Conservation (phyloP, 2,329 filamentous ascomycete genomes). For the Cercospora sp. region DNA sequence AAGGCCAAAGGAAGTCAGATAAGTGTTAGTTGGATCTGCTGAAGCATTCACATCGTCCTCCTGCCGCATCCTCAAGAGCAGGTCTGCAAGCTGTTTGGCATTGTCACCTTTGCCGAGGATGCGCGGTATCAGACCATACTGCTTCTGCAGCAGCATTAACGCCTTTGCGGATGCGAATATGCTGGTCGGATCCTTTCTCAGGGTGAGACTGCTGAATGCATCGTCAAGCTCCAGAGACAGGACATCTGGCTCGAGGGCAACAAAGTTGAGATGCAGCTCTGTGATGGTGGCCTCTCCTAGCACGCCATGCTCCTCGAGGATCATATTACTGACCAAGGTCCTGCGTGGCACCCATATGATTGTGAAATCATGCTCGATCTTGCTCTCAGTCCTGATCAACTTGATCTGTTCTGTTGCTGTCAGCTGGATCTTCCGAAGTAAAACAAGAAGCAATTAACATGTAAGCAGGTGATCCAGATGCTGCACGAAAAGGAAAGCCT, state of each 20-base stretch:
- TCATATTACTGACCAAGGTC: slow-evolving; percentile 84
- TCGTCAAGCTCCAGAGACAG: slow-evolving; percentile 87
- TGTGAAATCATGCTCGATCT: slow-evolving; percentile 91
- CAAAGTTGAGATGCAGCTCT: slow-evolving; percentile 85
- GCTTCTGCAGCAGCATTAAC: slow-evolving; percentile 89
- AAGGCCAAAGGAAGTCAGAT: slow-evolving; percentile 62
- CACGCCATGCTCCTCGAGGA: slow-evolving; percentile 90
- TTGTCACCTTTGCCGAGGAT: slow-evolving; percentile 96
- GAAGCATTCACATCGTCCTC: slow-evolving; percentile 67
- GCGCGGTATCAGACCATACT: slow-evolving; percentile 88
- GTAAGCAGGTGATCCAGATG: slow-evolving; percentile 50
- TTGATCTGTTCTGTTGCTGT: slow-evolving; percentile 76
- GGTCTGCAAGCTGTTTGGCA: slow-evolving; percentile 81
- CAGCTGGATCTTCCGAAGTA: slow-evolving; percentile 4
- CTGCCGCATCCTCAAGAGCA: slow-evolving; percentile 86
- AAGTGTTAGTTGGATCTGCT: slow-evolving; percentile 45
- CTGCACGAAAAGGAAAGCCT: slow-evolving; percentile 28
- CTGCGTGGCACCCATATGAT: slow-evolving; percentile 95
- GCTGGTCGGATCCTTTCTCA: slow-evolving; percentile 88
- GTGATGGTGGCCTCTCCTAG: slow-evolving; percentile 87
- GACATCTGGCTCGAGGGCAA: slow-evolving; percentile 87
- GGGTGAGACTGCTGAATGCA: slow-evolving; percentile 81
- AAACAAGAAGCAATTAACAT: slow-evolving; percentile 46
- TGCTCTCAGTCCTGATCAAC: slow-evolving; percentile 80
- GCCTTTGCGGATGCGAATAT: slow-evolving; percentile 86